phyloP scores from a whole-genome alignment of 371 early-diverging fungal genomes.

The Gilbertella persicaria region DNA sequence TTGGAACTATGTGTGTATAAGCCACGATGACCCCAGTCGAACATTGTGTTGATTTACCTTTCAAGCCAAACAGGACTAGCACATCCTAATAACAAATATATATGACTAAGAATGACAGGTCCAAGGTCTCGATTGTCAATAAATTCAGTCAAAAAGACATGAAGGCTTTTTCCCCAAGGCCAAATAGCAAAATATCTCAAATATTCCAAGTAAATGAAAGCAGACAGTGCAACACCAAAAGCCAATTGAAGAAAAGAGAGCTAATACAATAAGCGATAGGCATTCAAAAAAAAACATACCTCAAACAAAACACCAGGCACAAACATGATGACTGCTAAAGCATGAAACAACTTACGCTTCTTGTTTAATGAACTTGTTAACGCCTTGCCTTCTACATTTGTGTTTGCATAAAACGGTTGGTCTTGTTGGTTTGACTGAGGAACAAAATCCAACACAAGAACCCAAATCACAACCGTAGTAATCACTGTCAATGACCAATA shows the following conservation, averaged over 20 bases:
- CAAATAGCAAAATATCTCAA: slow-evolving; percentile 76
- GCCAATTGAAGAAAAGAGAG: slow-evolving; percentile 76
- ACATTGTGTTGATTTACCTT: slow-evolving; percentile 33
- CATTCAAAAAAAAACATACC: slow-evolving; percentile 60
- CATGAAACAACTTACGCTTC: slow-evolving; percentile 88
- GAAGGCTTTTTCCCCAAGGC: slow-evolving; percentile 69
- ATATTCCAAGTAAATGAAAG: slow-evolving; percentile 77
- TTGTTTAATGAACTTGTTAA: slow-evolving; percentile 61
- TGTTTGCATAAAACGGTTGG: slow-evolving; percentile 10
- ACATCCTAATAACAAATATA: slow-evolving; percentile 89
- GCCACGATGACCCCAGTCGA: background rate
- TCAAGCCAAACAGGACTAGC: slow-evolving; percentile 89
- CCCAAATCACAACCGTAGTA: slow-evolving; percentile 61
- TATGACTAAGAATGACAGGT: slow-evolving; percentile 82
- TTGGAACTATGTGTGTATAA: slow-evolving; percentile 26
- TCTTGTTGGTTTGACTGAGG: slow-evolving; percentile 27
- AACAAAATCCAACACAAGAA: slow-evolving; percentile 46
- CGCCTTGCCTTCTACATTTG: slow-evolving; percentile 22
- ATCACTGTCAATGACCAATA: slow-evolving; percentile 63
- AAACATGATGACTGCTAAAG: slow-evolving; percentile 83
- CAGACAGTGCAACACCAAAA: slow-evolving; percentile 75
- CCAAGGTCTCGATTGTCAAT: slow-evolving; percentile 82
- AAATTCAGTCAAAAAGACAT: slow-evolving; percentile 75
- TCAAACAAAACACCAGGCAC: slow-evolving; percentile 78
- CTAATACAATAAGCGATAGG: slow-evolving; percentile 61